phyloP scores from a whole-genome alignment of 441 rosid species.

The Aleurites moluccanus region DNA sequence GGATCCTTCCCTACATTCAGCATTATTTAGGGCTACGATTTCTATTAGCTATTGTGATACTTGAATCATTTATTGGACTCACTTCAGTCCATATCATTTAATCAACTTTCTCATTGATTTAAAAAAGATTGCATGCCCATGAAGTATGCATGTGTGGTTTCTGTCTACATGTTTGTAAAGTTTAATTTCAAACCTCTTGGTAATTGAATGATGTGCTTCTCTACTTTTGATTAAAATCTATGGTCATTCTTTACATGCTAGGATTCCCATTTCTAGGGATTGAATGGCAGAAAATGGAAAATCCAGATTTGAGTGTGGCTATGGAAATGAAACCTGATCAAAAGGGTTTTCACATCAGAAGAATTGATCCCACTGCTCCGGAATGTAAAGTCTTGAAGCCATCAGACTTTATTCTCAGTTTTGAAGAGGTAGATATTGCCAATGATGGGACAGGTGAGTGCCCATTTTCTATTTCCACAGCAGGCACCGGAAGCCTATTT shows the following conservation, averaged over 20 bases:
- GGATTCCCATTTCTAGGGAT: constrained; percentile 90
- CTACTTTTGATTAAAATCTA: background rate
- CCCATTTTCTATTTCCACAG: constrained; percentile 3
- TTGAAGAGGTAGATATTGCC: constrained; percentile 82
- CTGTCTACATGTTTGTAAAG: background rate
- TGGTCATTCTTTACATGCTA: constrained; percentile 20
- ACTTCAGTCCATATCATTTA: constrained; percentile 3
- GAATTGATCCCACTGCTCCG: constrained; percentile 87
- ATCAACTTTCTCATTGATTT: background rate
- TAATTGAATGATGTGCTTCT: constrained; percentile 8
- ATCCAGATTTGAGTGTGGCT: constrained; percentile 75
- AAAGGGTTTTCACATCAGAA: constrained; percentile 88
- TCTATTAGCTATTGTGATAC: background rate
- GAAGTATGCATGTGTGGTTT: background rate
- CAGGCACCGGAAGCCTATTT: background rate
- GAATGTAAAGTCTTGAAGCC: constrained; percentile 80
- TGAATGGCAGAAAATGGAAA: constrained; percentile 99
- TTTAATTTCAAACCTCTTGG: background rate
- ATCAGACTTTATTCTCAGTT: constrained; percentile 80
- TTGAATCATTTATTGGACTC: background rate
- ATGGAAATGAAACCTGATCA: constrained; percentile 83
- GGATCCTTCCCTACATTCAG: constrained; percentile 7
- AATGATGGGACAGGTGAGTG: constrained; percentile 91
- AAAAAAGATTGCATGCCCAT: background rate
- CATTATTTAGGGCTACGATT: background rate